A percentile compares a stretch with the other conserved stretches of the same genome.
Evolutionary conservation across 331 rosid genomes (phyloP).

Genomic region (Quercus phellos): DNA sequence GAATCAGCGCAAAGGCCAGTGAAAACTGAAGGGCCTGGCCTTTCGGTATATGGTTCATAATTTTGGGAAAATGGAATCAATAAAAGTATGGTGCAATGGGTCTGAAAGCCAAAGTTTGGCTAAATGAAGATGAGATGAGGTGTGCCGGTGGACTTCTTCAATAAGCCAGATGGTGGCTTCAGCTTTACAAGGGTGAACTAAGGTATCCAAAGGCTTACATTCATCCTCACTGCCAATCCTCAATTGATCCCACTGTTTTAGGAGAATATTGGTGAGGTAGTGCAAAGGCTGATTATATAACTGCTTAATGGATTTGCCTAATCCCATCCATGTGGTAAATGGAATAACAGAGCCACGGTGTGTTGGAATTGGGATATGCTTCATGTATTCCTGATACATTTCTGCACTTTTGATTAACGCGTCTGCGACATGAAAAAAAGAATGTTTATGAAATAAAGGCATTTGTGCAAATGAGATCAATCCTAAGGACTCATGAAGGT

Average conservation of each 20-base stretch:
- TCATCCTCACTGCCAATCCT: constrained; percentile 67
- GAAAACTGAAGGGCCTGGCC: constrained; percentile 6
- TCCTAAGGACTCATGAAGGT: background rate
- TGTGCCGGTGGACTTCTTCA: constrained; percentile 83
- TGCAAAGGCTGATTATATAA: constrained; percentile 85
- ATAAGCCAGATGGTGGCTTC: constrained; percentile 81
- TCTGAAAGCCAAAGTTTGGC: constrained; percentile 73
- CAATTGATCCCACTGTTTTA: constrained; percentile 83
- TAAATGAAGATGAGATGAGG: constrained; percentile 61
- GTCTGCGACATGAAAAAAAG: constrained; percentile 24
- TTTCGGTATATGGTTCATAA: constrained; percentile 31
- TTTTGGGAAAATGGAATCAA: constrained; percentile 74
- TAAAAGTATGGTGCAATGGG: constrained; percentile 53
- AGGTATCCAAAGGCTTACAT: constrained; percentile 53
- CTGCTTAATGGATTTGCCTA: constrained; percentile 78
- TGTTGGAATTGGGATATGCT: constrained; percentile 68
- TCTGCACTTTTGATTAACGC: constrained; percentile 61
- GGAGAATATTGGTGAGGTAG: constrained; percentile 80
- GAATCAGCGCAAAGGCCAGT: constrained; percentile 10
- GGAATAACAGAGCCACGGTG: constrained; percentile 81
- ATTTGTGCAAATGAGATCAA: background rate
- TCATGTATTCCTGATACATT: constrained; percentile 94
- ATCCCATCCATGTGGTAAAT: constrained; percentile 74
- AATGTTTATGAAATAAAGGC: background rate
- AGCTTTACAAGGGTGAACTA: constrained; percentile 83